phyloP scores from a whole-genome alignment of 202 grass and related monocot genomes.

The Schoenoplectus tabernaemontani region DNA sequence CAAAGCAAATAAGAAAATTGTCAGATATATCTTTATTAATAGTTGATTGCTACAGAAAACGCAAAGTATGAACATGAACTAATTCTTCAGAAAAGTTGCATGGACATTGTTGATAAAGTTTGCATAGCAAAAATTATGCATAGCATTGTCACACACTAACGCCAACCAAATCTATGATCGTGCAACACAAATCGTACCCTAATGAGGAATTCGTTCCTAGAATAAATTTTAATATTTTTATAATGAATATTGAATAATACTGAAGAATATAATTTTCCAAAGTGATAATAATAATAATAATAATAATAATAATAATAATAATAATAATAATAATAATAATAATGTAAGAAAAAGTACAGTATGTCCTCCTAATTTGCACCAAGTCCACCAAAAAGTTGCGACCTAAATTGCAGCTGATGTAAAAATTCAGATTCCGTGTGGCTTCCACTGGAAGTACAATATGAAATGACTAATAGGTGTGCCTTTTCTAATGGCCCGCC shows the following conservation, averaged over 20 bases:
- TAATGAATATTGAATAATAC: too few species aligned
- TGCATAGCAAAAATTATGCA: not conserved
- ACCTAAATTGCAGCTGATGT: not conserved
- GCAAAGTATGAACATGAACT: too few species aligned
- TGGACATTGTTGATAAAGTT: not conserved
- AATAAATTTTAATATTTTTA: too few species aligned
- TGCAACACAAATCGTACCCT: not conserved
- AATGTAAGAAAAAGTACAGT: too few species aligned
- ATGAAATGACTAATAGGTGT: too few species aligned
- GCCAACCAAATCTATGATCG: not conserved
- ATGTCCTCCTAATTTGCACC: not conserved
- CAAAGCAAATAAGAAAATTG: too few species aligned
- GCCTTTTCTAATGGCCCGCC: not conserved
- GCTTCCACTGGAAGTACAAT: not conserved
- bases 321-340: too few species aligned
- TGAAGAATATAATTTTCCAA: not conserved
- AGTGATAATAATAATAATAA: not conserved
- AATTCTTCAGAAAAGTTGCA: not conserved
- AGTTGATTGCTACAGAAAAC: too few species aligned
- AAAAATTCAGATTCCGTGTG: not conserved
- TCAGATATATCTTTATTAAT: too few species aligned
- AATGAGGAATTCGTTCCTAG: not conserved
- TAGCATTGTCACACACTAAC: not conserved
- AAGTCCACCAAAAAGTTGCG: not conserved
- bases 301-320: too few species aligned